Conservation (phyloP, 1,139 yeast genomes). For the Yamadazyma mexicana region DNA sequence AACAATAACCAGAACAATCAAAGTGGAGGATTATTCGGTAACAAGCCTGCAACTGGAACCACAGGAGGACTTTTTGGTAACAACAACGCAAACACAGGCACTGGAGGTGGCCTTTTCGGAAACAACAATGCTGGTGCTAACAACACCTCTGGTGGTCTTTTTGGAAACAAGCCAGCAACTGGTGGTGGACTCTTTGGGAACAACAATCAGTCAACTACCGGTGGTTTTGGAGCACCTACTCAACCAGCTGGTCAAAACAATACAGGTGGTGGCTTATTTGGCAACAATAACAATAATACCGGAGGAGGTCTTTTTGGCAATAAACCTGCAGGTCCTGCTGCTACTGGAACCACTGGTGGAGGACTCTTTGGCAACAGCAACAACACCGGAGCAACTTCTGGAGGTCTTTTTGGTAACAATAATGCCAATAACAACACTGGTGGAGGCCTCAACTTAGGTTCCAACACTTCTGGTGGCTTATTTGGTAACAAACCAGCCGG, state of each 20-base stretch:
- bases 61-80: conserved; percentile 31
- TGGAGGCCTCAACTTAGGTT: conserved; percentile 23
- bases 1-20: conserved; percentile 2
- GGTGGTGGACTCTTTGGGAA: conserved; percentile 39
- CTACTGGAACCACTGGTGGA: conserved; percentile 20
- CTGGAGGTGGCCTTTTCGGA: conserved; percentile 20
- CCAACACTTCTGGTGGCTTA: conserved; percentile 13
- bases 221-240: too few relatives aligned
- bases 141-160: conserved; percentile 13
- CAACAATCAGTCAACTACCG: conserved; percentile 13
- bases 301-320: conserved; percentile 31
- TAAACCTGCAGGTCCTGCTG: conserved; percentile 10
- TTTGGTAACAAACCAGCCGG: conserved; percentile 16
- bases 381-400: conserved; percentile 2
- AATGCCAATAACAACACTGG: conserved; percentile 11
- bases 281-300: conserved; percentile 6
- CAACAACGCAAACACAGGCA: conserved; percentile 7
- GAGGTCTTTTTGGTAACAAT: conserved; percentile 21
- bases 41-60: conserved; percentile 10
- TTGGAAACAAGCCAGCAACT: conserved; percentile 15
- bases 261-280: conserved; percentile 13
- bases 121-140: conserved; percentile 20
- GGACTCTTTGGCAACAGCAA: conserved; percentile 26
- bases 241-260: conserved; percentile 1
- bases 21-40: conserved; percentile 31